Evolutionary conservation across 345 rosid species (phyloP).

Genomic region (Noccaea caerulescens): DNA sequence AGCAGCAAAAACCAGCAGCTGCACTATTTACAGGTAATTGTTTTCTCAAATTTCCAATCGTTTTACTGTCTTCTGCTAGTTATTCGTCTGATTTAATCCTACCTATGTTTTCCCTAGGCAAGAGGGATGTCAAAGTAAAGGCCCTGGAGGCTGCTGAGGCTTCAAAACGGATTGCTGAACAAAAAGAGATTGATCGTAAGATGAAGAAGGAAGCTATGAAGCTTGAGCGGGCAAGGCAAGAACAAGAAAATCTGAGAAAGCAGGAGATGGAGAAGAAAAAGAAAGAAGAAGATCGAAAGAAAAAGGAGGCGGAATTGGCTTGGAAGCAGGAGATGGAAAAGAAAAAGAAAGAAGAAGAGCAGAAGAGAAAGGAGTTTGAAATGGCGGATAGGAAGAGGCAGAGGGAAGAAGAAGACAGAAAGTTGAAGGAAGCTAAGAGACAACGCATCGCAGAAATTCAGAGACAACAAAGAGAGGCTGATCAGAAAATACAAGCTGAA

Average conservation of each 20-base stretch:
- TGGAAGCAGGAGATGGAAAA: conserved; percentile 78
- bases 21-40: conserved; percentile 62
- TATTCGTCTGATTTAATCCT: neutral
- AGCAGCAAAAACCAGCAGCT: conserved; percentile 68
- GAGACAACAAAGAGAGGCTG: conserved; percentile 54
- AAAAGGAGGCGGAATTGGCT: conserved; percentile 75
- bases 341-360: conserved; percentile 74
- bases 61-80: neutral
- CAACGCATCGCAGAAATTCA: conserved; percentile 64
- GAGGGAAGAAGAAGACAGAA: conserved; percentile 51
- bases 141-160: conserved; percentile 92
- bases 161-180: conserved; percentile 77
- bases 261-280: conserved; percentile 68
- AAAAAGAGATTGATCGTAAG: conserved; percentile 84
- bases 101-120: conserved; percentile 54
- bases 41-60: conserved; percentile 11
- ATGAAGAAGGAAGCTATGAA: conserved; percentile 82
- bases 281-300: conserved; percentile 81
- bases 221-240: conserved; percentile 75
- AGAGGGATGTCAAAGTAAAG: conserved; percentile 86
- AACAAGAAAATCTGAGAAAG: conserved; percentile 67
- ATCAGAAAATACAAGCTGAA: conserved; percentile 32
- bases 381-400: conserved; percentile 63
- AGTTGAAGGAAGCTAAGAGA: conserved; percentile 61
- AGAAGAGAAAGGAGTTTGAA: conserved; percentile 54